Evolutionary conservation across 768 basidiomycete species (phyloP).

Genomic region (Tephrocybe sp.): DNA sequence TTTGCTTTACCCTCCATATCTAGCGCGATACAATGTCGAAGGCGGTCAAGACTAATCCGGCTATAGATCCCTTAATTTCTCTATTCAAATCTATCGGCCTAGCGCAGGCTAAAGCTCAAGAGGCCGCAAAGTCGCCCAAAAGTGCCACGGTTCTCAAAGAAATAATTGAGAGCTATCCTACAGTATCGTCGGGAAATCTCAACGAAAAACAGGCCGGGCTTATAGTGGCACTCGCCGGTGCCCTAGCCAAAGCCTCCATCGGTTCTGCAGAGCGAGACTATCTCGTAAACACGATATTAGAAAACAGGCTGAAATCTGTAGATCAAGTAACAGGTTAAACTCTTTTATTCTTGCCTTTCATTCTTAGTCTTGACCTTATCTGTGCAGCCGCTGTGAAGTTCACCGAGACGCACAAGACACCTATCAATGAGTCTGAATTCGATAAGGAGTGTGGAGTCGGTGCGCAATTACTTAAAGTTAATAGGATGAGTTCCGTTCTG

Average conservation of each 20-base stretch:
- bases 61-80: slow-evolving; percentile 31
- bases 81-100: slow-evolving; percentile 82
- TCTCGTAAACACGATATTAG: slow-evolving; percentile 66
- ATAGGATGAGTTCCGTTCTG: slow-evolving; percentile 1
- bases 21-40: slow-evolving; percentile 25
- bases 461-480: slow-evolving; percentile 36
- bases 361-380: not conserved
- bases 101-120: slow-evolving; percentile 72
- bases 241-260: slow-evolving; percentile 56
- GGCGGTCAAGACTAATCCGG: slow-evolving; percentile 23
- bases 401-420: slow-evolving; percentile 55
- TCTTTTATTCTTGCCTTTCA: not conserved
- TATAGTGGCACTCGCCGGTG: slow-evolving; percentile 64
- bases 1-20: not conserved
- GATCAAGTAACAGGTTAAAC: slow-evolving; percentile 86
- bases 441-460: slow-evolving; percentile 86
- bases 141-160: slow-evolving; percentile 67
- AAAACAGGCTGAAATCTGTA: slow-evolving; percentile 69
- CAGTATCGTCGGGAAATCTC: slow-evolving; percentile 44
- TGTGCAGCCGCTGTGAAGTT: slow-evolving; percentile 74
- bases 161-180: slow-evolving; percentile 59
- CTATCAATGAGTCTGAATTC: slow-evolving; percentile 71
- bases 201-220: slow-evolving; percentile 80
- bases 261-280: slow-evolving; percentile 57
- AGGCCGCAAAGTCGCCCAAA: slow-evolving; percentile 82